Base-by-base conservation (phyloP, 306 rosid species). In the Cicer cuneatum region DNA sequence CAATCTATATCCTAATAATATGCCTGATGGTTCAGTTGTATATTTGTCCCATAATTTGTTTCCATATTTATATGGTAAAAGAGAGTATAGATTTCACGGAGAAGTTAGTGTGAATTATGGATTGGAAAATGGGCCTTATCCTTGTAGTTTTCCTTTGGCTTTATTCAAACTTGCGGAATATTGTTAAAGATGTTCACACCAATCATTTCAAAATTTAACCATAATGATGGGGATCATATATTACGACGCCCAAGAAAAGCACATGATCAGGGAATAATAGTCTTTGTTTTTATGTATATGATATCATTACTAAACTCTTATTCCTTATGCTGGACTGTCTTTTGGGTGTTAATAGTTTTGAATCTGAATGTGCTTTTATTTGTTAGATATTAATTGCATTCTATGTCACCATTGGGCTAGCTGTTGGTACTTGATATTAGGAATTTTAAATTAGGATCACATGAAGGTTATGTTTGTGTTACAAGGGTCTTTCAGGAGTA, bases 121-220 rank as follows among this genome's bases (percentile, higher is more conserved):
- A 78, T 61, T n/a, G 48, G 66, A 61, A 48, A 65, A 40, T 18
- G 71, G 56, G 24, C 45, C 47, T 6, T 40, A 62, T 61, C 41
- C 40, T 61, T 51, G 33, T 39, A 19, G 52, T 49, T 78, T 49
- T 78, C 49, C 42, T 14, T 40, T 71, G 72, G 13, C 47, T 78
- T 24, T 78, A 45, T 24, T 78, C 65, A 70, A 49, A 61, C 39
- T 61, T 21, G 54, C 15, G 21, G 15, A 72, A 41, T 78, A 52
- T 39, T 63, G 43, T 63, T 40, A 39, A 40, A 15, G 47, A 40
- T 63, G 69, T 40, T 16, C 0, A 15, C 29, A 4, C 69, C 12
- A 61, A 42, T 62, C 66, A 16, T 60, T 71, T 49, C 58, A 12
- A 33, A 63, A 15, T 15, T 69, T 68, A 3, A 69, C 48, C 9